phyloP scores from a whole-genome alignment of 352 stramenopile genomes.

The Phytophthora ramorum region DNA sequence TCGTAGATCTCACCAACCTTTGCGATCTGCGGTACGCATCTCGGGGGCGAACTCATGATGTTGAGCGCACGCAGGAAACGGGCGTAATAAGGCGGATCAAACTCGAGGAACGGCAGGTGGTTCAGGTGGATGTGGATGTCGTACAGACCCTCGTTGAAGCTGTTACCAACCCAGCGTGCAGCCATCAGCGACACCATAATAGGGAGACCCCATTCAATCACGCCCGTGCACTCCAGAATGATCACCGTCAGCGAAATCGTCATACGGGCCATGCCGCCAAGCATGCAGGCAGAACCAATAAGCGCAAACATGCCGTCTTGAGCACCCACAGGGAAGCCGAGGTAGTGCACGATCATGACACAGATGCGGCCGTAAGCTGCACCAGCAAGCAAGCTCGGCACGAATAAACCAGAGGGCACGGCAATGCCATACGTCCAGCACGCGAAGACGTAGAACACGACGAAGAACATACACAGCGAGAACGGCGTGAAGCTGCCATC shows the following conservation, averaged over 20 bases:
- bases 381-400: constrained; percentile 95
- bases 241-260: constrained; percentile 99
- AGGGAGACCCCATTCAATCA: constrained; percentile 98
- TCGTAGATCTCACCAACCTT: constrained; percentile 86
- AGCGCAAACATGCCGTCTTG: constrained; percentile 96
- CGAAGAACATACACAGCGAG: constrained; percentile 97
- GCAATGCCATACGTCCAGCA: constrained; percentile 97
- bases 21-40: constrained; percentile 71
- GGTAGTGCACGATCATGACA: constrained; percentile 68
- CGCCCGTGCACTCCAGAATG: constrained; percentile 98
- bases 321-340: constrained; percentile 70
- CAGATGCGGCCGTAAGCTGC: constrained; percentile 94
- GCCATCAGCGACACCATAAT: constrained; percentile 98
- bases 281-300: constrained; percentile 95
- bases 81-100: constrained; percentile 90
- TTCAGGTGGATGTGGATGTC: constrained; percentile 99
- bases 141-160: constrained; percentile 99
- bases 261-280: constrained; percentile 98
- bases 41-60: constrained; percentile 76
- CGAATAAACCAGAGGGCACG: constrained; percentile 97
- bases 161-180: constrained; percentile 96
- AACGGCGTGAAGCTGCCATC: constrained; percentile 92
- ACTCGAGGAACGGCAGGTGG: constrained; percentile 96
- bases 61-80: constrained; percentile 80
- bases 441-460: constrained; percentile 93